Base-by-base conservation (phyloP, 352 stramenopile genomes). In the Phytophthora fragariaefolia region DNA sequence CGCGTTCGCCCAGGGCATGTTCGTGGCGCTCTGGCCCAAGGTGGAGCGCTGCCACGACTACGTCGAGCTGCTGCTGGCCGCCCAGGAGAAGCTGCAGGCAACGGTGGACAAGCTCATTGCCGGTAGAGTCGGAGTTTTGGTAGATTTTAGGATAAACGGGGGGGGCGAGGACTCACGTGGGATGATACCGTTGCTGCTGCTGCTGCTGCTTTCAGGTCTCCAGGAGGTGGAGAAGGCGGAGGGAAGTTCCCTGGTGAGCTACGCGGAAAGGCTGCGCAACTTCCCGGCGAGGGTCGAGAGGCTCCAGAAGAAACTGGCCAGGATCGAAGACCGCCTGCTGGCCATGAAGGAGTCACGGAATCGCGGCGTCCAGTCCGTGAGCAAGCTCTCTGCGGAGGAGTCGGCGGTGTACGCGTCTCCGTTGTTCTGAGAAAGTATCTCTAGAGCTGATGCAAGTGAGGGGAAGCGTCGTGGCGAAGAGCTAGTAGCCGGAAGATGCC, bases 11-110 rank as follows among this genome's bases (percentile, higher is more conserved):
- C 66, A 90, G 53, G 87, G 87, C 20, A 90, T 93, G 87, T 92
- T 92, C 60, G 83, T 87, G 60, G 66, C 83, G 52, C 70, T 95
- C 43, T 95, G 87, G 87, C 87, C 87, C 18, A 95, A 95, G 61
- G 79, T 95, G 22, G 85, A 92, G 54, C 85, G 85, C 26, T 95
- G 87, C 46, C 73, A 93, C 70, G 77, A 80, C 56, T 93, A 95
- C 65, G 85, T 93, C 49, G 71, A 75, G 34, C 71, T 90, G 60
- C 72, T 95, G 52, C 52, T 93, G 42, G 79, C 71, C 8, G 86
- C 85, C 22, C 85, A 95, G 58, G 77, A 87, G 43, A 78, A 91
- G 50, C 79, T 95, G 18, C 87, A 93, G 47, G 52, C 77, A 23
- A 93, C 85, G 1, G 71, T 93, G 32, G 81, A 89, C 45, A 58